Base-by-base conservation (phyloP, 495 filamentous ascomycete genomes). In the Penicillium daleae region DNA sequence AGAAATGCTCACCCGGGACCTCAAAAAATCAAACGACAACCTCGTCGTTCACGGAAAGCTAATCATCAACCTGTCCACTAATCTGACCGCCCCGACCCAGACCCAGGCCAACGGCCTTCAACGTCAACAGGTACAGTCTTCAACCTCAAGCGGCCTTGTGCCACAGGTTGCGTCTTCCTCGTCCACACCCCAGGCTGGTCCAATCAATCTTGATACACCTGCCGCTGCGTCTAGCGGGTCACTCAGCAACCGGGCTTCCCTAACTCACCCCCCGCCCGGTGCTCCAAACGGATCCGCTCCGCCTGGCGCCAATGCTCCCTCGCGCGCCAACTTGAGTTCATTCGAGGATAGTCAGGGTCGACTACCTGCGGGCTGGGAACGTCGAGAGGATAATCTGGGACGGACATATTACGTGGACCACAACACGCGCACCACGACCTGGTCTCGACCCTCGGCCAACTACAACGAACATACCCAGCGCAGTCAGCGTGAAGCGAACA, bases 341-440 rank as follows among this genome's bases (percentile, higher is more conserved):
- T 99, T 99, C 71, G 94, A 97, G 78, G 95, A 99, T 72, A 86
- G 88, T 35, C 93, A 97, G 72, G 95, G 95, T 50, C 88, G 94
- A 71, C 77, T 99, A 63, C 95, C 95, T 22, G 87, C 90, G 54
- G 95, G 95, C 37, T 99, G 96, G 94, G 95, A 99, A 75, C 86
- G 96, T 51, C 86, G 95, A 44, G 95, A 98, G 72, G 95, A 99
- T 76, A 93, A 98, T 69, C 78, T 99, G 40, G 96, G 96, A 57
- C 88, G 95, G 67, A 98, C 93, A n/a, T 99, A 99, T 72, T 99
- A 99, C 76, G 95, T 99, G 33, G 95, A 99, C 73, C 95, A 99
- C 75, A 99, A 99, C 74, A 96, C 94, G 6, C 85, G 95, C 64
- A 93, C 93, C 51, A 99, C 95, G 12, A 99, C 94, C 54, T 99